Evolutionary conservation across 2,329 filamentous ascomycete genomes (phyloP), one percentile per base, ranked within the genome.

Genomic region (Trichoderma lentiforme): DNA sequence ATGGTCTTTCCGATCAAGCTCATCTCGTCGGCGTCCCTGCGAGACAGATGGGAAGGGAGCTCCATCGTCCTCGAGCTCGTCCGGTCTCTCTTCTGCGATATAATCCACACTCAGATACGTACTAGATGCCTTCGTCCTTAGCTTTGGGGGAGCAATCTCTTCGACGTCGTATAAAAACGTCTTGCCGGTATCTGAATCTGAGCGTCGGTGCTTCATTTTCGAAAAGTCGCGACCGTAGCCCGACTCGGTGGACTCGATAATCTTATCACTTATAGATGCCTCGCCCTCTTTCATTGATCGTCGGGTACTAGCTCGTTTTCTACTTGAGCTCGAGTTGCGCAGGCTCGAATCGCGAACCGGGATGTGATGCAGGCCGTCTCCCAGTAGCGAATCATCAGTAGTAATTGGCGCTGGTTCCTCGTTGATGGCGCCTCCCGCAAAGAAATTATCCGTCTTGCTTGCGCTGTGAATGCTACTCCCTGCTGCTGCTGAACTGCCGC

Each of bases 21-120:
- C 79, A 74, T 84, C 86, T 78, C 86, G 83, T 30, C 86, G 83
- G 9, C 85, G 83, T 18, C 89, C 86, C 73, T 92, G 91, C 18
- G 90, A 86, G 8, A 94, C 86, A 1, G 90, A 86, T 0, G 92
- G 92, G 21, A 89, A 92, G 1, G 92, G 92, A 0, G 92, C 92
- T 15, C 89, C 90, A 21, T 93, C 90, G 26, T 92, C 88, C 3
- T 83, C 78, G 6, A 72, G 36, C 24, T 79, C 79, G 12, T 82
- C 80, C 0, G 76, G 51, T 63, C 71, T 72, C 26, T 74, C 72
- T 14, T 75, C 74, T n/a, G 74, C 73, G 26, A 73, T 64, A 11
- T 82, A 78, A 21, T 83, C 80, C 9, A 81, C 77, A n/a, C 67
- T 51, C 28, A 79, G 76, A 9, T 78, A 74, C 3, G 74, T 74